These are phyloP conservation scores for Lactarius sanguifluus DNA, from an alignment of 768 basidiomycete genomes.

Conservation along the genomic window DNA sequence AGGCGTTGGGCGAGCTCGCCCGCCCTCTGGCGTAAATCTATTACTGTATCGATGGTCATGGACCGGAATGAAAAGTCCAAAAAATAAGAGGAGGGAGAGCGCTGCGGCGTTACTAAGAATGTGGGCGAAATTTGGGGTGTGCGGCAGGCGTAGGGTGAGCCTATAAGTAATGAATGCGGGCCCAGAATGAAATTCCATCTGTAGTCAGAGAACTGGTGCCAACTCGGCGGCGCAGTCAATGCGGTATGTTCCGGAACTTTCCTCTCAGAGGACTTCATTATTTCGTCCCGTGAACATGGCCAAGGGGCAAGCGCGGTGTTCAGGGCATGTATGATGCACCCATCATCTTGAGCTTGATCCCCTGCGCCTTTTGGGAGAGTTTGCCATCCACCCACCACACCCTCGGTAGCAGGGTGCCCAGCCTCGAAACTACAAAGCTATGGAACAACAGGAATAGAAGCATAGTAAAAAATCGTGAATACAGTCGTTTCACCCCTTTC, in stretches of 20 bases:
- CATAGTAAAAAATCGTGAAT: not conserved
- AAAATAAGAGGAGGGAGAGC: constrained; percentile 9
- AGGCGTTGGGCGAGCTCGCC: constrained; percentile 28
- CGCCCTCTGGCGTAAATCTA: constrained; percentile 28
- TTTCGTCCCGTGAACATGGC: constrained; percentile 13
- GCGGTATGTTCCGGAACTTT: constrained; percentile 30
- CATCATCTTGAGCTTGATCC: not conserved
- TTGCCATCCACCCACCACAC: not conserved
- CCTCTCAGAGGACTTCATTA: constrained; percentile 1
- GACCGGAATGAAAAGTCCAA: not conserved
- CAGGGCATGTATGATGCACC: not conserved
- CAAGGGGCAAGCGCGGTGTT: constrained; percentile 13
- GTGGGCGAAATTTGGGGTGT: constrained; percentile 15
- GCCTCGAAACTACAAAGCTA: not conserved
- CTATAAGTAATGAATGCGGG: constrained; percentile 26
- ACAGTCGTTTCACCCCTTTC: not conserved
- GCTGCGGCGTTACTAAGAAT: constrained; percentile 22
- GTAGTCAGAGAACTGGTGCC: constrained; percentile 25
- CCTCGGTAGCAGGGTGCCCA: not conserved
- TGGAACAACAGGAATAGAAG: constrained; percentile 6
- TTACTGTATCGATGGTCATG: constrained; percentile 25
- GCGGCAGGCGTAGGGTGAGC: constrained; percentile 20
- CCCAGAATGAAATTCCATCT: constrained; percentile 21
- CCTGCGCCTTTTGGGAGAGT: not conserved
- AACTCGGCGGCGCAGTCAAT: constrained; percentile 23